Evolutionary conservation across 257 asterid species (phyloP).

Genomic region (Paraleonurus japonicus): DNA sequence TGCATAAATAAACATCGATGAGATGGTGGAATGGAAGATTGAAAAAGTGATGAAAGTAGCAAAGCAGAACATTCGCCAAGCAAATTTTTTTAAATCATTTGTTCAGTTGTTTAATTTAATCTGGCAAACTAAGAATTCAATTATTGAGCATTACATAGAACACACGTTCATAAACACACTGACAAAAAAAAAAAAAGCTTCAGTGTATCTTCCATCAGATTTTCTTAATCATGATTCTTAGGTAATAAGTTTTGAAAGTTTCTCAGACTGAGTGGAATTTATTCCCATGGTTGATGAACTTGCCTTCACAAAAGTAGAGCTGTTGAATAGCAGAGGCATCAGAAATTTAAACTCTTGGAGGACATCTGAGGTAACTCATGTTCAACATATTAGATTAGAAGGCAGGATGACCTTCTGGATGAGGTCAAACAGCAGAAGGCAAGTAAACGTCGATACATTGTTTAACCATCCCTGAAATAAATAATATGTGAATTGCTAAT

Average conservation of each 20-base stretch:
- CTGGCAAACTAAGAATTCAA: background rate
- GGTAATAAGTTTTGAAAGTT: background rate
- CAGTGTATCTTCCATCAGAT: background rate
- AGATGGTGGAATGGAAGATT: background rate
- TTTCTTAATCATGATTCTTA: background rate
- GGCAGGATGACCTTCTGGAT: background rate
- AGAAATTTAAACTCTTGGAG: background rate
- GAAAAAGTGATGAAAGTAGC: background rate
- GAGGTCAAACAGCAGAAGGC: background rate
- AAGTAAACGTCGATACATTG: background rate
- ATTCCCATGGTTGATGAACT: background rate
- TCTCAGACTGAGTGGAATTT: background rate
- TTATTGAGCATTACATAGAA: background rate
- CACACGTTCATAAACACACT: background rate
- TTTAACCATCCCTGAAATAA: background rate
- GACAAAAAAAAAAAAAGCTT: background rate
- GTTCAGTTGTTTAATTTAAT: background rate
- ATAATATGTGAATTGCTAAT: background rate
- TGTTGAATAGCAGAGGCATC: background rate
- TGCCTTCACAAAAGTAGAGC: background rate
- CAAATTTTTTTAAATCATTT: background rate
- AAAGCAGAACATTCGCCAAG: conserved; percentile 3
- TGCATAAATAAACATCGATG: conserved; percentile 4
- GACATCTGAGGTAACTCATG: background rate
- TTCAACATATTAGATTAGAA: conserved; percentile 3